phyloP scores from a whole-genome alignment of 2,329 filamentous ascomycete genomes.

The Elsinoe necatrix region DNA sequence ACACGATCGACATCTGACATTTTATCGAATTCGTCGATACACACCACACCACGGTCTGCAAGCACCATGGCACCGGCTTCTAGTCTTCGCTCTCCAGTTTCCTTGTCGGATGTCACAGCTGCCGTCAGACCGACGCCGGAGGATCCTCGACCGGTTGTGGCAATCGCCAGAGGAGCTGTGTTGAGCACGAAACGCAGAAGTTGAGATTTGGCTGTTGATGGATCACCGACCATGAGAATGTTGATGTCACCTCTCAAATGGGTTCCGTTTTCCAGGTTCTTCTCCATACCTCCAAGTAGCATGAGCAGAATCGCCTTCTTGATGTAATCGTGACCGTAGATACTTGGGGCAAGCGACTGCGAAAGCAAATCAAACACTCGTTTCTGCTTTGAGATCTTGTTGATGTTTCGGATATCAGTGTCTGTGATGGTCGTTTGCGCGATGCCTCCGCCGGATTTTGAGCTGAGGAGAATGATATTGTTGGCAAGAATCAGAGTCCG shows the following conservation, averaged over 20 bases:
- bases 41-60: constrained; percentile 91
- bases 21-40: constrained; percentile 99
- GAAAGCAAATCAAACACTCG: constrained; percentile 88
- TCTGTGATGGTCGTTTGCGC: constrained; percentile 89
- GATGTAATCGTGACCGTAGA: constrained; percentile 93
- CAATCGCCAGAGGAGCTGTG: constrained; percentile 90
- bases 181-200: constrained; percentile 93
- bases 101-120: constrained; percentile 92
- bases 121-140: constrained; percentile 97
- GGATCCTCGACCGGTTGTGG: constrained; percentile 87
- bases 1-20: constrained; percentile 98
- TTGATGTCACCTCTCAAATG: constrained; percentile 98
- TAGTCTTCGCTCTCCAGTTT: constrained; percentile 87
- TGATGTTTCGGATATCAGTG: constrained; percentile 96
- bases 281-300: constrained; percentile 92
- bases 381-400: constrained; percentile 90
- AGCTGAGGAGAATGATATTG: constrained; percentile 87
- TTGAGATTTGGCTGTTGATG: constrained; percentile 97
- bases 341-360: constrained; percentile 90
- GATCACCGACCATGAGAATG: constrained; percentile 97
- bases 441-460: constrained; percentile 90
- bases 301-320: constrained; percentile 96
- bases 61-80: constrained; percentile 99
- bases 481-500: constrained; percentile 91
- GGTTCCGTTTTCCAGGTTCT: constrained; percentile 95